Conservation (phyloP, 805 yeast genomes). For the Torulaspora franciscae region DNA sequence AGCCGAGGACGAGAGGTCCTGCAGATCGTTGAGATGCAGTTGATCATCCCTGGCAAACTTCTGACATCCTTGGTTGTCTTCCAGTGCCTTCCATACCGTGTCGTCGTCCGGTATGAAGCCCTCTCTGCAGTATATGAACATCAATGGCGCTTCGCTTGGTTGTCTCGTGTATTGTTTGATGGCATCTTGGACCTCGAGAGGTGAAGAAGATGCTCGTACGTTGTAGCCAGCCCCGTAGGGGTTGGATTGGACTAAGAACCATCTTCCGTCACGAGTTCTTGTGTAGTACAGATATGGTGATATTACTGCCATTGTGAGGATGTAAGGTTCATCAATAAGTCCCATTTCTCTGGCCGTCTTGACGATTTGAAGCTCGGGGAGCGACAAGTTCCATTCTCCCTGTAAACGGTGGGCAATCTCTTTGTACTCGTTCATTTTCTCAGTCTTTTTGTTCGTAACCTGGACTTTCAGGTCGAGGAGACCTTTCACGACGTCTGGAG, state of each 20-base stretch:
- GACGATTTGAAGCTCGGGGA: conserved; percentile 27
- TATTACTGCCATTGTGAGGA: conserved; percentile 25
- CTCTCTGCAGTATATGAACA: conserved; percentile 28
- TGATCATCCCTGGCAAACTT: conserved; percentile 24
- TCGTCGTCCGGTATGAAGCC: conserved; percentile 20
- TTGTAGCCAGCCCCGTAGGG: conserved; percentile 17
- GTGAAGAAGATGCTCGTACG: conserved; percentile 16
- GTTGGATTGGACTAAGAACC: conserved; percentile 22
- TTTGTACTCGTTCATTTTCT: conserved; percentile 27
- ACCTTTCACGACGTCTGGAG: conserved; percentile 9
- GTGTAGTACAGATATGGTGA: conserved; percentile 30
- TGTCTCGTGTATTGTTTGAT: conserved; percentile 24
- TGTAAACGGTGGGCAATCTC: conserved; percentile 26
- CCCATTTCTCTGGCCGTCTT: conserved; percentile 24
- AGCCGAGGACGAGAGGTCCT: neutral
- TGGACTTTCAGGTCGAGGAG: conserved; percentile 17
- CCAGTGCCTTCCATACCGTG: conserved; percentile 14
- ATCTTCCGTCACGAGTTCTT: conserved; percentile 18
- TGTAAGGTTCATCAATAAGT: conserved; percentile 28
- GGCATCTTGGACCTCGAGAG: conserved; percentile 19
- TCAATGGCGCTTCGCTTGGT: conserved; percentile 31
- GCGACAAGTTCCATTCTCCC: conserved; percentile 28
- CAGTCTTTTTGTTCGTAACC: conserved; percentile 14
- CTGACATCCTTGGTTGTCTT: conserved; percentile 22
- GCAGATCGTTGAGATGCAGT: conserved; percentile 9